Percentiles rank a stretch among this genome's conserved stretches.
Conservation (phyloP, 1,284 basidiomycete genomes). For the Papiliotrema terrestris region DNA sequence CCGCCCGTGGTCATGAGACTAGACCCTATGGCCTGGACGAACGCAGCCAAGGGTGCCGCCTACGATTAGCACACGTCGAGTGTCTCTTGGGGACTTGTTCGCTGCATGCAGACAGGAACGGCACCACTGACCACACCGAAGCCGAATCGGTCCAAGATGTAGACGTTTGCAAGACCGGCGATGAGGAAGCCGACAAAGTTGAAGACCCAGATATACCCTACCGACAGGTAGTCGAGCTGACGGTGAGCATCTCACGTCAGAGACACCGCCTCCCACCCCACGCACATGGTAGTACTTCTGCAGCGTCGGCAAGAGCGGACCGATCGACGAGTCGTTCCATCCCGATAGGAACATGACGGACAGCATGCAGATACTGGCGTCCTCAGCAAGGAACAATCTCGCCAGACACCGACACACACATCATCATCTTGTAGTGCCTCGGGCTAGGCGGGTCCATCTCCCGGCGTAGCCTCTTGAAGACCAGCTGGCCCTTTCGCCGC, state of each 20-base stretch:
- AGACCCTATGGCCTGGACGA: no score
- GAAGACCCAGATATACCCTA: constrained; percentile 59
- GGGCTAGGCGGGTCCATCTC: constrained; percentile 23
- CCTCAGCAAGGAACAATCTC: constrained; percentile 7
- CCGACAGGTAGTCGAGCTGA: constrained; percentile 55
- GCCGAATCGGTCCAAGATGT: constrained; percentile 55
- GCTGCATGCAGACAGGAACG: no score
- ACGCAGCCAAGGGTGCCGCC: no score
- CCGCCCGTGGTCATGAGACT: constrained; percentile 53
- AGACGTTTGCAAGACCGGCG: constrained; percentile 55
- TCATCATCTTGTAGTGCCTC: constrained; percentile 18
- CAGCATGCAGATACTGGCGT: constrained; percentile 19
- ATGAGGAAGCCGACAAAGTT: constrained; percentile 57
- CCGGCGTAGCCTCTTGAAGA: constrained; percentile 22
- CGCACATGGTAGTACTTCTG: constrained; percentile 53
- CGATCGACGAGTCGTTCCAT: constrained; percentile 62
- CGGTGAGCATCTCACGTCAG: constrained; percentile 34
- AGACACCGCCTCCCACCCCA: constrained; percentile 34
- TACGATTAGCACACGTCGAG: no score
- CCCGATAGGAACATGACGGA: constrained; percentile 51
- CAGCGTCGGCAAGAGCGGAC: constrained; percentile 59
- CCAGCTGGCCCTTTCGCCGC: no score
- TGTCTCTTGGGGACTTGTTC: no score
- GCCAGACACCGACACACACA: constrained; percentile 16
- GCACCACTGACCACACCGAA: constrained; percentile 48